Conservation (phyloP, 2,329 filamentous ascomycete species). For the Fusarium torulosum region DNA sequence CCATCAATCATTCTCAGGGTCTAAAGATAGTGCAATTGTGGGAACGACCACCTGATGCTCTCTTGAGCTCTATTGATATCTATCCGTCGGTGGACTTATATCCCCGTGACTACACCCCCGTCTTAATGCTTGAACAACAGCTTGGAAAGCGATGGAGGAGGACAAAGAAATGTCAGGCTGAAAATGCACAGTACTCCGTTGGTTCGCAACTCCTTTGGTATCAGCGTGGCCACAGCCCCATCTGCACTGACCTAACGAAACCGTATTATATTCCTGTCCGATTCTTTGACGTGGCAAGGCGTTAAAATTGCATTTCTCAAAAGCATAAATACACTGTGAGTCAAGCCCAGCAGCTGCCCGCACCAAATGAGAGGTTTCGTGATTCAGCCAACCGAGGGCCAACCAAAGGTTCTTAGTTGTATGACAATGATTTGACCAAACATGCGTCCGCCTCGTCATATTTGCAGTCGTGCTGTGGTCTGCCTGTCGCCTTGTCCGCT, state of each 20-base stretch:
- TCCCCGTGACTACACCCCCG: background rate
- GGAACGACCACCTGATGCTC: constrained; percentile 25
- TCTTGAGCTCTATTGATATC: constrained; percentile 1
- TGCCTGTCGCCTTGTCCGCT: background rate
- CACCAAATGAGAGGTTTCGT: constrained; percentile 2
- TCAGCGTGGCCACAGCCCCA: background rate
- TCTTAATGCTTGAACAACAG: background rate
- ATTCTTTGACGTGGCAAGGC: constrained; percentile 8
- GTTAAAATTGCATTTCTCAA: background rate
- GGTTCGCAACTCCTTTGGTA: constrained; percentile 18
- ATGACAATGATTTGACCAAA: background rate
- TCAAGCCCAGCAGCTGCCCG: background rate
- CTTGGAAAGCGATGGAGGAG: constrained; percentile 1
- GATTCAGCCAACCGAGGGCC: constrained; percentile 9
- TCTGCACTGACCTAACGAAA: background rate
- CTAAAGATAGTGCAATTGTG: background rate
- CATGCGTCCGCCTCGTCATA: background rate
- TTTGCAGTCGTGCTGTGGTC: background rate
- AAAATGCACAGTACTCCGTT: background rate
- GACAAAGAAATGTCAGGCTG: background rate
- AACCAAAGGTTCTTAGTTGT: constrained; percentile 1
- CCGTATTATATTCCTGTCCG: constrained; percentile 5
- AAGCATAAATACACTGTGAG: background rate
- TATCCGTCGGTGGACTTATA: background rate
- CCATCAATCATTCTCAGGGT: constrained; percentile 11